phyloP scores from a whole-genome alignment of 2,329 filamentous ascomycete species.

The Cordyceps militaris region DNA sequence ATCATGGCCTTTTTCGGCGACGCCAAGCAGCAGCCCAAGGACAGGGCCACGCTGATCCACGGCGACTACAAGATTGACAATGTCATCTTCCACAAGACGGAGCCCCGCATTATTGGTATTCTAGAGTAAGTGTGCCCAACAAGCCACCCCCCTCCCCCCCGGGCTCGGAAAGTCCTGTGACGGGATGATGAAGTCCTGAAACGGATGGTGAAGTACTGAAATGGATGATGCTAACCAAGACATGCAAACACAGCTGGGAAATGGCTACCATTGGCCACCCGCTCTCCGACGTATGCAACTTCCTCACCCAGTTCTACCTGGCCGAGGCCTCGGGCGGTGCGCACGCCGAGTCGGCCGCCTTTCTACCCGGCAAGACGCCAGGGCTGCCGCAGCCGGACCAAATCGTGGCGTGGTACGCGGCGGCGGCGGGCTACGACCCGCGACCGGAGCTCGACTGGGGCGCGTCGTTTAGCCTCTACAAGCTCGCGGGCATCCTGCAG shows the following conservation, averaged over 20 bases:
- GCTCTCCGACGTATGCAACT: conserved; percentile 80
- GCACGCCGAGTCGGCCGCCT: conserved; percentile 36
- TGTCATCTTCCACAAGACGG: conserved; percentile 80
- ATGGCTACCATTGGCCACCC: conserved; percentile 98
- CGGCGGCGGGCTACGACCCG: conserved; percentile 63
- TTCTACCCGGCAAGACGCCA: conserved; percentile 55
- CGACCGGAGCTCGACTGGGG: conserved; percentile 53
- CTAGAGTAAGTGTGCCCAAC: conserved; percentile 59
- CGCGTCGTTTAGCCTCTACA: conserved; percentile 55
- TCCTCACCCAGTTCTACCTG: conserved; percentile 42
- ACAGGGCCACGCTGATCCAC: conserved; percentile 75
- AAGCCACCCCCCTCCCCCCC: no score
- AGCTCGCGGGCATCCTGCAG: conserved; percentile 61
- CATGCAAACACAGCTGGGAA: conserved; percentile 62
- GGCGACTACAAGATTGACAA: conserved; percentile 97
- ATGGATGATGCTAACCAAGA: background rate
- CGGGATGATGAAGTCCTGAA: no score
- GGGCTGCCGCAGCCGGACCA: conserved; percentile 48
- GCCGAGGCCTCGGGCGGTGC: conserved; percentile 10
- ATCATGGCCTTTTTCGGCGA: conserved; percentile 73
- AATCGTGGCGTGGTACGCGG: conserved; percentile 34
- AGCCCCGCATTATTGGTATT: conserved; percentile 83
- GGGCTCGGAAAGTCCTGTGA: no score
- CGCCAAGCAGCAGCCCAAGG: conserved; percentile 61
- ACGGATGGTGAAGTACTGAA: background rate